Conservation (phyloP, 805 yeast genomes). For the Allodekkera sacchari region DNA sequence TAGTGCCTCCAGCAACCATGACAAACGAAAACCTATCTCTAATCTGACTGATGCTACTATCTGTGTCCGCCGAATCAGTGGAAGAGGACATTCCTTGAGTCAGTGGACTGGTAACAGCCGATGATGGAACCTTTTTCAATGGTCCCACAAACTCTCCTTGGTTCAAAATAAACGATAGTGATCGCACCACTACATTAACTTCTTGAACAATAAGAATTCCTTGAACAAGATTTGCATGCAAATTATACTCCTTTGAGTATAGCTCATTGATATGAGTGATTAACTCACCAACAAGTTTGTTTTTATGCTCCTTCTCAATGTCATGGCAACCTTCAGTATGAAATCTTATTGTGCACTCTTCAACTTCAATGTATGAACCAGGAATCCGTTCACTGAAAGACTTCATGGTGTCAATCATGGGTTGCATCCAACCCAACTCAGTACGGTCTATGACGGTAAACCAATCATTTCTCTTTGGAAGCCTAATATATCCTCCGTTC, state of each 20-base stretch:
- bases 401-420: conserved; percentile 44
- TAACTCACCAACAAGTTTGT: conserved; percentile 70
- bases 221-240: conserved; percentile 72
- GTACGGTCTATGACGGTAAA: conserved; percentile 49
- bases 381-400: conserved; percentile 72
- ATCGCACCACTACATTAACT: conserved; percentile 45
- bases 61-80: no score
- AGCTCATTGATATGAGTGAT: conserved; percentile 78
- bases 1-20: conserved; percentile 56
- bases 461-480: conserved; percentile 50
- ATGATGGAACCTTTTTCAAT: conserved; percentile 12
- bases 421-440: conserved; percentile 49
- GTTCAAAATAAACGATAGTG: conserved; percentile 44
- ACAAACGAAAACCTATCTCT: conserved; percentile 30
- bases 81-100: no score
- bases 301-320: conserved; percentile 52
- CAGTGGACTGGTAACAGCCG: conserved; percentile 13
- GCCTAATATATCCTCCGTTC: conserved; percentile 72
- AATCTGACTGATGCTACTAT: conserved; percentile 1
- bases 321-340: conserved; percentile 64
- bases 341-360: conserved; percentile 70
- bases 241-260: conserved; percentile 44
- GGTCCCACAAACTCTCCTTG: conserved; percentile 14
- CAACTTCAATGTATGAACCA: conserved; percentile 62
- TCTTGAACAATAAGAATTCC: conserved; percentile 68